Conservation (phyloP, 345 rosid species). For the Populus deltoides region DNA sequence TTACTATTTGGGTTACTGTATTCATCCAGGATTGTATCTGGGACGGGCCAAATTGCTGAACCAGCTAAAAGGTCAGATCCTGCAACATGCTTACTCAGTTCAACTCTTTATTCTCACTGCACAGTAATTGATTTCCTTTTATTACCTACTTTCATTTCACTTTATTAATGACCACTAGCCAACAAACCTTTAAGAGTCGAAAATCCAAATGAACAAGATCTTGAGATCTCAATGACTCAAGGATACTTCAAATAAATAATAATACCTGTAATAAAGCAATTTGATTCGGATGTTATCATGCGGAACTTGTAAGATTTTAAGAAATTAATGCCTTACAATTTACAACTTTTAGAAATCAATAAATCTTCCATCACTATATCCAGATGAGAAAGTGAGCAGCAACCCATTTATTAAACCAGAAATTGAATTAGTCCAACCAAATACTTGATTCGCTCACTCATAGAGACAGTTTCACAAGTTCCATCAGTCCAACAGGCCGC, state of each 20-base stretch:
- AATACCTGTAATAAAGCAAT: neutral
- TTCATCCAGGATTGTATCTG: neutral
- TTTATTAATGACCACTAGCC: neutral
- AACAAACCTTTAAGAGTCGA: neutral
- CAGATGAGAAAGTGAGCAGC: neutral
- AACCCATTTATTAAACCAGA: neutral
- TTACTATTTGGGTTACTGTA: neutral
- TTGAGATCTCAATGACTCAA: constrained; percentile 3
- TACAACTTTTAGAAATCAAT: constrained; percentile 2
- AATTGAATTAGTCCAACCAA: neutral
- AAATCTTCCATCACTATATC: neutral
- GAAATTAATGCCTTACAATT: neutral
- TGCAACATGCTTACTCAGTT: neutral
- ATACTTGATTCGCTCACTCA: neutral
- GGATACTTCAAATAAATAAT: neutral
- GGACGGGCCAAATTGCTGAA: neutral
- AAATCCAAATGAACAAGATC: neutral
- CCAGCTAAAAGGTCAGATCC: neutral
- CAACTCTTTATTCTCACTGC: neutral
- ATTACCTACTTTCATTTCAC: neutral
- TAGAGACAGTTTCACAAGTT: neutral
- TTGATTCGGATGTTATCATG: neutral
- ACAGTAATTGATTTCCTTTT: neutral
- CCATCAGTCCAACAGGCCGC: neutral
- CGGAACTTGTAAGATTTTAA: neutral